Evolutionary conservation across 2,329 filamentous ascomycete genomes (phyloP).

Genomic region (Diaporthe caulivora): DNA sequence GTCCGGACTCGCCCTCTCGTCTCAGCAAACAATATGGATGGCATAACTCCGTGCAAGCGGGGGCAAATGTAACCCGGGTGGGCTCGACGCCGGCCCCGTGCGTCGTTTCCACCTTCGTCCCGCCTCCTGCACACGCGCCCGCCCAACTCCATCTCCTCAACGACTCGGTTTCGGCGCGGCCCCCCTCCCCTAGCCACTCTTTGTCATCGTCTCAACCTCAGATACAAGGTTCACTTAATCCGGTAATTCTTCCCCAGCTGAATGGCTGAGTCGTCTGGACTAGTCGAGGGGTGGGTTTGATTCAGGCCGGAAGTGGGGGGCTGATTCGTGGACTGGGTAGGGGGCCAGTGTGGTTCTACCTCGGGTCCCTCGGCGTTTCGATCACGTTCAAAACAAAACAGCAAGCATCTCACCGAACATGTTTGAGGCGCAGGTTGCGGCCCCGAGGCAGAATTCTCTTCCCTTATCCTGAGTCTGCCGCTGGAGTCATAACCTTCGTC

Average conservation of each 20-base stretch:
- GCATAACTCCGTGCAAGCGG: conserved; percentile 17
- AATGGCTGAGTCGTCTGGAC: conserved; percentile 29
- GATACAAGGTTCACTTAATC: conserved; percentile 22
- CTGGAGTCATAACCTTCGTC: background rate
- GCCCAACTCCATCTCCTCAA: background rate
- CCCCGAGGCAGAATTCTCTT: background rate
- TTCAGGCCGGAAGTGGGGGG: background rate
- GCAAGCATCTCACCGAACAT: conserved; percentile 24
- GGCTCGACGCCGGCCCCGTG: conserved; percentile 20
- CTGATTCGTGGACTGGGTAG: background rate
- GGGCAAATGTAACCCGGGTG: conserved; percentile 20
- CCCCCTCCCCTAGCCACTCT: background rate
- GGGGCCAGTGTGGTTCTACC: background rate
- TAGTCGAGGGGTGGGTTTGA: background rate
- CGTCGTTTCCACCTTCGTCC: conserved; percentile 20
- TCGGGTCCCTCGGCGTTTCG: conserved; percentile 11
- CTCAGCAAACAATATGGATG: conserved; percentile 29
- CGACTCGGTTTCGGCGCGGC: background rate
- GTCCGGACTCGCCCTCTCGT: conserved; percentile 18
- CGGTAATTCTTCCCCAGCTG: conserved; percentile 15
- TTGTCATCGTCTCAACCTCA: conserved; percentile 16
- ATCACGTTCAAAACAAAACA: conserved; percentile 24
- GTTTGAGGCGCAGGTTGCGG: conserved; percentile 21
- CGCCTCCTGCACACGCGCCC: background rate
- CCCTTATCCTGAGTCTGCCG: background rate